These are phyloP conservation scores for Penicillium simplicissimum DNA, from an alignment of 495 filamentous ascomycete genomes.

Conservation along the genomic window DNA sequence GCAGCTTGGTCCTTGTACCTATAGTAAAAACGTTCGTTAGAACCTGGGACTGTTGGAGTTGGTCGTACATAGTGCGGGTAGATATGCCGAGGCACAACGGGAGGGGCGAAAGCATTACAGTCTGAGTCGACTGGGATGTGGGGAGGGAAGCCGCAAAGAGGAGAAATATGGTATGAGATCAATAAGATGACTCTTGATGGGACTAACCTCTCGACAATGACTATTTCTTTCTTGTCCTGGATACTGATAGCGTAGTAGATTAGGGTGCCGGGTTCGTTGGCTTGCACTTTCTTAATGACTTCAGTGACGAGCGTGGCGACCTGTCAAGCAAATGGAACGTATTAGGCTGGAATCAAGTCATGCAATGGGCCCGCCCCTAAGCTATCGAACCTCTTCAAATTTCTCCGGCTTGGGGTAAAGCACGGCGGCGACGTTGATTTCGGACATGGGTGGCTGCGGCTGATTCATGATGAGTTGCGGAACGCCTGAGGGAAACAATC, in stretches of 20 bases:
- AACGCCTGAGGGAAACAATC: not conserved
- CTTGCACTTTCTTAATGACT: slow-evolving; percentile 32
- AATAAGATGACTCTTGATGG: not conserved
- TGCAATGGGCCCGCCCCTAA: not conserved
- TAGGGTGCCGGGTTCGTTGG: slow-evolving; percentile 36
- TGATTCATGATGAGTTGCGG: not conserved
- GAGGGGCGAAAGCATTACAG: not conserved
- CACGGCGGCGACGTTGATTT: slow-evolving; percentile 34
- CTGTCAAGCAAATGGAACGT: slow-evolving; percentile 12
- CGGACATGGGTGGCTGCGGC: slow-evolving; percentile 23
- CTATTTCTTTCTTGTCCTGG: slow-evolving; percentile 32
- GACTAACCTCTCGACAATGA: slow-evolving; percentile 37
- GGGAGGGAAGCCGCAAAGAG: not conserved
- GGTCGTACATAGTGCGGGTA: not conserved
- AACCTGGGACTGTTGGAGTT: not conserved
- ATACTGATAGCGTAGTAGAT: slow-evolving; percentile 34
- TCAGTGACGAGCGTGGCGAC: slow-evolving; percentile 25
- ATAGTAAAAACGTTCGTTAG: not conserved
- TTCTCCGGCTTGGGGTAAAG: slow-evolving; percentile 37
- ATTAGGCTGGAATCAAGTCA: not conserved
- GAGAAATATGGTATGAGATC: not conserved
- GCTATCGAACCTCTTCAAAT: slow-evolving; percentile 30
- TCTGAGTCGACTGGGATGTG: not conserved
- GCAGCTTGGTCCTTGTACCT: slow-evolving; percentile 39
- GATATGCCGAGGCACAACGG: slow-evolving; percentile 20